Conservation (phyloP, 1,284 basidiomycete genomes). For the Trichosporon asahii region DNA sequence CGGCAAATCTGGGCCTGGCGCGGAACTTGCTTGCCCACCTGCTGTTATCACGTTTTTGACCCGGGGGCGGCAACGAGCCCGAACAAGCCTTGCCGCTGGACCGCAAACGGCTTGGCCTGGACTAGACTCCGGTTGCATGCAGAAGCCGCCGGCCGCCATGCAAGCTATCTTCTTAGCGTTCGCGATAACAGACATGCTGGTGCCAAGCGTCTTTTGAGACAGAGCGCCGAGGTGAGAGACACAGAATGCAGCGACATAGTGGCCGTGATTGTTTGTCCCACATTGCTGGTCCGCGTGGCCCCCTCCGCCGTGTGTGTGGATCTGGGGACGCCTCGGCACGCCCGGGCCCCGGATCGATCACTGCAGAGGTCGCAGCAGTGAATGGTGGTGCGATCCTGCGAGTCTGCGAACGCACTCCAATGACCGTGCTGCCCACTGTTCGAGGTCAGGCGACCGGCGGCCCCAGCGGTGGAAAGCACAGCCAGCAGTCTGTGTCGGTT, state of each 20-base stretch:
- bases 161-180: not conserved
- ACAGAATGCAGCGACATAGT: not conserved
- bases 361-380: too few relatives aligned
- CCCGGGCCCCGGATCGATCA: not conserved
- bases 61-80: not conserved
- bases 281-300: not conserved
- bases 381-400: not conserved
- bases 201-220: not conserved
- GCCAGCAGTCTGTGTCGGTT: not conserved
- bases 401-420: not conserved
- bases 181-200: not conserved
- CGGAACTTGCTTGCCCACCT: slow-evolving; percentile 1
- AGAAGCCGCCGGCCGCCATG: not conserved
- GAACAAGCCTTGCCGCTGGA: not conserved
- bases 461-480: not conserved
- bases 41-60: not conserved
- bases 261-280: not conserved
- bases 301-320: not conserved
- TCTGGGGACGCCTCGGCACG: not conserved
- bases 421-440: not conserved
- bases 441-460: not conserved
- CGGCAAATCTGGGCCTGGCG: not conserved
- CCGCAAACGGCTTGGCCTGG: too few relatives aligned
- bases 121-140: not conserved
- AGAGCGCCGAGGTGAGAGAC: not conserved